Evolutionary conservation across 345 rosid genomes (phyloP).

Genomic region (Populus simonii): DNA sequence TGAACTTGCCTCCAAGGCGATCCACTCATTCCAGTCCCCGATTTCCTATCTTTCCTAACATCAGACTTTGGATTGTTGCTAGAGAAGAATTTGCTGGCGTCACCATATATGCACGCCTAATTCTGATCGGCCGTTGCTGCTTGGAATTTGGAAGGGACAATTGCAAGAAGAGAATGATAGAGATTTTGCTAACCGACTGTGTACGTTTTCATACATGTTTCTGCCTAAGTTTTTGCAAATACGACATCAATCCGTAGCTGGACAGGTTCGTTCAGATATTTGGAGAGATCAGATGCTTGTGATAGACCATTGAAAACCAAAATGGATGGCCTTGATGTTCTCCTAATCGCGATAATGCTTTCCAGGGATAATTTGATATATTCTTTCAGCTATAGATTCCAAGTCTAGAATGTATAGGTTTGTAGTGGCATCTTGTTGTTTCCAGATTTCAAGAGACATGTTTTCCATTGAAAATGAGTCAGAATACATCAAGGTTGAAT

Average conservation of each 20-base stretch:
- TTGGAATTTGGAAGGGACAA: background rate
- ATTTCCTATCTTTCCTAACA: constrained; percentile 46
- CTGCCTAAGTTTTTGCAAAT: background rate
- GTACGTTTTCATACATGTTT: background rate
- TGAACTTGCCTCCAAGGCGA: constrained; percentile 68
- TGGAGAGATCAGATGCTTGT: background rate
- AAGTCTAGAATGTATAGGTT: background rate
- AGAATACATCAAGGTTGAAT: background rate
- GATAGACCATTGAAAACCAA: background rate
- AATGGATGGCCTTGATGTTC: background rate
- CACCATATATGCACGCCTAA: background rate
- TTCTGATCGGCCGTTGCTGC: background rate
- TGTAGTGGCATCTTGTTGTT: background rate
- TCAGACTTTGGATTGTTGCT: constrained; percentile 19
- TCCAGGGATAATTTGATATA: background rate
- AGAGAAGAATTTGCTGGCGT: background rate
- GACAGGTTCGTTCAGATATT: background rate
- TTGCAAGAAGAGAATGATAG: background rate
- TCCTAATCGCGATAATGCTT: no score
- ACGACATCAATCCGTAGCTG: background rate
- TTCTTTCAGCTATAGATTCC: background rate
- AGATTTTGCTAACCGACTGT: background rate
- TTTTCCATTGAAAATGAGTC: background rate
- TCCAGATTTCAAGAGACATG: background rate
- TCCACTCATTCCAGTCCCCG: constrained; percentile 55